A percentile compares a stretch with the other conserved stretches of the same genome.
Conservation (phyloP, 352 stramenopile species). For the Phytopythium chamaehyphon region DNA sequence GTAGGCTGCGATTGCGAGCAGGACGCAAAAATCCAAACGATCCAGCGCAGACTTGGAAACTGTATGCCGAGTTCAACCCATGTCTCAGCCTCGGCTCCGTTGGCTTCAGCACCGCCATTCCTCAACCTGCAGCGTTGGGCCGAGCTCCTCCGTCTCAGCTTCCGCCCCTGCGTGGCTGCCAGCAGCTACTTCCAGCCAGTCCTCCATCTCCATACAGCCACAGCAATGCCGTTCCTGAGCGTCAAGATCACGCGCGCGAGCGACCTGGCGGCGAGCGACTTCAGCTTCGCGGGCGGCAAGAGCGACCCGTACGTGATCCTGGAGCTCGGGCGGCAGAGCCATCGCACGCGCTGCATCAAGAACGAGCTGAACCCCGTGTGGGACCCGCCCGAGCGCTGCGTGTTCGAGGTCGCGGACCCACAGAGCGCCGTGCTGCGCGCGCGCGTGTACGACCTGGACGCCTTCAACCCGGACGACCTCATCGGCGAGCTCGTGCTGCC, state of each 20-base stretch:
- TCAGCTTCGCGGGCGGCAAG: constrained; percentile 45
- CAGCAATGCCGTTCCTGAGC: constrained; percentile 42
- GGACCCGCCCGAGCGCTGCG: constrained; percentile 50
- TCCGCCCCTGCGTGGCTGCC: not conserved
- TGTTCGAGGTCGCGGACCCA: constrained; percentile 46
- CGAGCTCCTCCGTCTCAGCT: not conserved
- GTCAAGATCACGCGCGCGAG: constrained; percentile 41
- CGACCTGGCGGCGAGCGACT: constrained; percentile 64
- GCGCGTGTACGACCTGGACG: constrained; percentile 66
- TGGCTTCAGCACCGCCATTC: not conserved
- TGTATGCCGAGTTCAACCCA: not conserved
- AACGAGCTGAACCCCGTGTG: constrained; percentile 68
- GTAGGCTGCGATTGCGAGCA: too few species aligned
- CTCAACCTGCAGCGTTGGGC: not conserved
- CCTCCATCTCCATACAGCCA: too few species aligned
- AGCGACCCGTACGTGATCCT: constrained; percentile 77
- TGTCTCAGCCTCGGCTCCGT: constrained; percentile 5
- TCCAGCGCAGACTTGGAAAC: not conserved
- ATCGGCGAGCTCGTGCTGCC: constrained; percentile 50
- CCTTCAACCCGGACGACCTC: constrained; percentile 58
- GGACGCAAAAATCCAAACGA: not conserved
- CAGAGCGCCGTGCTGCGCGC: constrained; percentile 42
- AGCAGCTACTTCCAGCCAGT: too few species aligned
- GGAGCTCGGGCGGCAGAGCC: constrained; percentile 37
- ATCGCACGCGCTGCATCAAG: constrained; percentile 57